Base-by-base conservation (phyloP, 1,284 basidiomycete species). In the Apiotrichum gamsii region DNA sequence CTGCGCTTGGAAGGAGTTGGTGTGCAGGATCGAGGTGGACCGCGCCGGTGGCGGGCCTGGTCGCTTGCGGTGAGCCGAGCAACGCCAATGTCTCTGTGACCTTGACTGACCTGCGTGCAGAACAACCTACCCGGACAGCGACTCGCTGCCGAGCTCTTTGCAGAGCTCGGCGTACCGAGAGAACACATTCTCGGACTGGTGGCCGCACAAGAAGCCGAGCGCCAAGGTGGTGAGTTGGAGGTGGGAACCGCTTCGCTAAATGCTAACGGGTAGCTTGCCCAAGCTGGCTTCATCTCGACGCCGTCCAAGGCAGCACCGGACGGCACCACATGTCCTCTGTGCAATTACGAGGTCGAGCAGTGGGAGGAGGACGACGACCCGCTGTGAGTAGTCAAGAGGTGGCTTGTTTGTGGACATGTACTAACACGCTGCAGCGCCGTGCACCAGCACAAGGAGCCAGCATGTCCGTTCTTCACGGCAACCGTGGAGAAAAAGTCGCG, bases 321-420 rank as follows among this genome's bases (percentile, higher is more conserved):
- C 64, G 80, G 81, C 1, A 85, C 81, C 0, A 80, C 80, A 0
- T 91, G 88, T 65, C 74, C 88, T 3, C 85, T 88, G 58, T 91
- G 88, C 64, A 75, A 80, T 37, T 76, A 83, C 31, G 77, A 81
- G 4, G 77, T 90, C 3, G 81, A 81, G 48, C 85, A 84, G 5
- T 91, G 88, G 88, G 86, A 88, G 48, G 73, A 76, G 29, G 79
- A 78, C 11, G 88, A 91, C 64, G 82, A 90, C 64, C 88, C 88
- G 19, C 67, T 81, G 88, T 61, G 32, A 28, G 62, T 53, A 20
- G 15, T 20, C 40, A 16, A 35, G 29, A 32, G 11, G 25, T 11
- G 11, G 25, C 25, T 45, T 46, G 52, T 45, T 38, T n/a, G n/a
- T n/a, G n/a, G n/a, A n/a, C n/a, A n/a, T n/a, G 40, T 38, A 54